A percentile compares a stretch with the other conserved stretches of the same genome.
phyloP scores from a whole-genome alignment of 2,329 filamentous ascomycete genomes.

The Teratosphaeria nubilosa region DNA sequence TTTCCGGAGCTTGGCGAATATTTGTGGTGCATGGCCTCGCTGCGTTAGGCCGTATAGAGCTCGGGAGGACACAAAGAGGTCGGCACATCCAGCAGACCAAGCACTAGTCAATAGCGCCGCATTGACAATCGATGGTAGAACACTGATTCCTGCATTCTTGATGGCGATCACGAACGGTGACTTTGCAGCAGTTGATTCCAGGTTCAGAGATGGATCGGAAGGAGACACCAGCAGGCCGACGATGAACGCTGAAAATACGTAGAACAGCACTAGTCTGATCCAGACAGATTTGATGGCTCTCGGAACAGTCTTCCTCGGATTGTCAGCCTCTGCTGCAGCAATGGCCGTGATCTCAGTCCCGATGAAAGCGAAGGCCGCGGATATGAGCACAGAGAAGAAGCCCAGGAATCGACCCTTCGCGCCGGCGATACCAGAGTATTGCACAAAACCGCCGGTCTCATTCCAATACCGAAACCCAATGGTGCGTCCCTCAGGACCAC shows the following conservation, averaged over 20 bases:
- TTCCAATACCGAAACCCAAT: constrained; percentile 20
- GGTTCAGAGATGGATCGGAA: constrained; percentile 26
- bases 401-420: constrained; percentile 15
- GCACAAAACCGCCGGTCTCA: constrained; percentile 1
- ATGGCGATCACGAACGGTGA: constrained; percentile 71
- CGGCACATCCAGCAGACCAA: constrained; percentile 32
- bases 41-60: constrained; percentile 17
- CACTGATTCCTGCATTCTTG: constrained; percentile 50
- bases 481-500: constrained; percentile 26
- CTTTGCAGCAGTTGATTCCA: constrained; percentile 32
- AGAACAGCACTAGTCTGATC: constrained; percentile 14
- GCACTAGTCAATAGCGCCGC: constrained; percentile 44
- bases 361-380: constrained; percentile 5
- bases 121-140: constrained; percentile 59
- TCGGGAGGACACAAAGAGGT: constrained; percentile 28
- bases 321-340: background rate
- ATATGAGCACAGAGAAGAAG: constrained; percentile 17
- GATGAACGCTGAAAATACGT: constrained; percentile 3
- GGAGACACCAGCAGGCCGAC: constrained; percentile 5
- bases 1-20: background rate
- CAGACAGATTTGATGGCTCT: constrained; percentile 7
- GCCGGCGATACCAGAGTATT: constrained; percentile 11
- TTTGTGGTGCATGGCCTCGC: constrained; percentile 1
- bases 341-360: constrained; percentile 1
- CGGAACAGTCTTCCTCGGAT: background rate